Evolutionary conservation across 257 asterid genomes (phyloP).

Genomic region (Nicotiana otophora): DNA sequence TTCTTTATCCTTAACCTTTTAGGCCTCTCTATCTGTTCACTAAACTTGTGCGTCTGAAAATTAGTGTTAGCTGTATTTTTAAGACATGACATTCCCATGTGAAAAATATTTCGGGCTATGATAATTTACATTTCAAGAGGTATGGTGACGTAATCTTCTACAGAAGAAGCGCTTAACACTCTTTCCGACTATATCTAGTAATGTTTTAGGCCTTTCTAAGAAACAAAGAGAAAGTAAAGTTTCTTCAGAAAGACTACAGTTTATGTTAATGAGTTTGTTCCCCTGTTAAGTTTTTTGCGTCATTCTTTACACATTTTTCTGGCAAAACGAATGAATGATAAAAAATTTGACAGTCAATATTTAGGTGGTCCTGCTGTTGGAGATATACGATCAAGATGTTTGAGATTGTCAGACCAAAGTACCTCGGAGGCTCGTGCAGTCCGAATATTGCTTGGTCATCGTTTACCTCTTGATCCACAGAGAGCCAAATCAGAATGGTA

Average conservation of each 20-base stretch:
- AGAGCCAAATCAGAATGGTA: slow-evolving; percentile 85
- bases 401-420: slow-evolving; percentile 87
- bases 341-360: slow-evolving; percentile 1
- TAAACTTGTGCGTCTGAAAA: neutral
- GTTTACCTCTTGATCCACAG: slow-evolving; percentile 78
- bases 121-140: neutral
- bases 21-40: neutral
- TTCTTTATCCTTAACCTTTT: neutral
- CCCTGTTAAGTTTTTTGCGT: neutral
- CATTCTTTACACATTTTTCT: neutral
- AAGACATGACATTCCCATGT: neutral
- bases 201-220: neutral
- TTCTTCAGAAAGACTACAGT: slow-evolving; percentile 5
- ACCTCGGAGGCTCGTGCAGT: slow-evolving; percentile 89
- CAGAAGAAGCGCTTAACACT: neutral
- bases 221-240: neutral
- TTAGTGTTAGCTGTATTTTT: neutral
- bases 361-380: slow-evolving; percentile 99
- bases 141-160: neutral
- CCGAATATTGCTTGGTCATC: slow-evolving; percentile 81
- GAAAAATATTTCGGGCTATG: neutral
- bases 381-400: slow-evolving; percentile 92
- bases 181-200: neutral
- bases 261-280: neutral
- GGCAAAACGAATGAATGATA: neutral